Conservation (phyloP, 2,329 filamentous ascomycete species). For the Sclerotiophoma versabilis region DNA sequence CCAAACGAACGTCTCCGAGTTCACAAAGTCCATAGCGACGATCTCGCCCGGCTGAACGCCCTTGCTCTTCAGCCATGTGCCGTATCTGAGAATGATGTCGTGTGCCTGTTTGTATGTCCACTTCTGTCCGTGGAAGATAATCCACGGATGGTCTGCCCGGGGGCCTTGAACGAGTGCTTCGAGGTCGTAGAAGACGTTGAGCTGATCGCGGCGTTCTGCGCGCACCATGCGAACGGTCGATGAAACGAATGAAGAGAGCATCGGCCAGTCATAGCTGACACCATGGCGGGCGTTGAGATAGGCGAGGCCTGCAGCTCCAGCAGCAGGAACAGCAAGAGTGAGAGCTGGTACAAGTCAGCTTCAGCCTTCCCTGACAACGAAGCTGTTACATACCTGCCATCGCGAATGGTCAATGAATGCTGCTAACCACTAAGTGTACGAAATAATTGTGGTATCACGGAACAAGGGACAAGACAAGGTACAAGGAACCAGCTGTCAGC, state of each 20-base stretch:
- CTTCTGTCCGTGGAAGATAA: conserved; percentile 42
- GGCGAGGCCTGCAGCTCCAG: conserved; percentile 55
- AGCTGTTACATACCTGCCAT: conserved; percentile 20
- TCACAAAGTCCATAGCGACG: conserved; percentile 50
- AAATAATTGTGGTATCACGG: conserved; percentile 2
- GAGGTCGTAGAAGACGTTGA: conserved; percentile 62
- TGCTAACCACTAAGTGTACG: background rate
- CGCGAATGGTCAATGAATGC: background rate
- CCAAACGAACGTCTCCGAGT: conserved; percentile 47
- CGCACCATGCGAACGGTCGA: conserved; percentile 54
- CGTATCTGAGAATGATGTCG: conserved; percentile 43
- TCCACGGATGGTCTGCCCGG: conserved; percentile 37
- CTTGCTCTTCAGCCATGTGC: conserved; percentile 47
- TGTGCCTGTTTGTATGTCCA: conserved; percentile 48
- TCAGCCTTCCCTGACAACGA: background rate
- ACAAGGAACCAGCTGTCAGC: background rate
- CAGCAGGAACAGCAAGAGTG: conserved; percentile 41
- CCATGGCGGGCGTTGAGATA: conserved; percentile 75
- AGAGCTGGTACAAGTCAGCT: conserved; percentile 30
- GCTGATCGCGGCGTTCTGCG: conserved; percentile 63
- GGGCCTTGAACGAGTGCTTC: conserved; percentile 40
- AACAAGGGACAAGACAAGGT: background rate
- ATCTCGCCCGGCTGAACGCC: conserved; percentile 46
- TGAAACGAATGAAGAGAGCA: conserved; percentile 64
- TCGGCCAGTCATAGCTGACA: conserved; percentile 65